Conservation (phyloP, 2,329 filamentous ascomycete genomes). For the Diaporthe sp. region DNA sequence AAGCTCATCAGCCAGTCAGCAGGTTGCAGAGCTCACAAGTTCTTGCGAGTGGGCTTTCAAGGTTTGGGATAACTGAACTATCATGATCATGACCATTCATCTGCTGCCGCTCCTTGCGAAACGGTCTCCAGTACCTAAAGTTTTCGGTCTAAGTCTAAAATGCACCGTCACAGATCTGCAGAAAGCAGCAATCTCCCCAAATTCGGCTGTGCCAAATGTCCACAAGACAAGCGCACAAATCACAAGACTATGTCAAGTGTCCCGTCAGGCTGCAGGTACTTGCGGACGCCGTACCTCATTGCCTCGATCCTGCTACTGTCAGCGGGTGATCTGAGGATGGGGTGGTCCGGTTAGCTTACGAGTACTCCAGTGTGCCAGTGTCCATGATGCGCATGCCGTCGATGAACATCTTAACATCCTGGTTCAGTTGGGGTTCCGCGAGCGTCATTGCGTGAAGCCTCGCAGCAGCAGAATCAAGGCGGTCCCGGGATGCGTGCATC, state of each 20-base stretch:
- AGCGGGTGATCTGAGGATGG: neutral
- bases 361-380: slow-evolving; percentile 47
- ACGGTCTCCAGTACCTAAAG: neutral
- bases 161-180: neutral
- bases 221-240: slow-evolving; percentile 3
- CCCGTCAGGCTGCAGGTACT: slow-evolving; percentile 45
- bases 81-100: neutral
- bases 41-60: neutral
- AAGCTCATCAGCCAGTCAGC: neutral
- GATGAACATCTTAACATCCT: slow-evolving; percentile 40
- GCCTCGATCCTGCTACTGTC: slow-evolving; percentile 44
- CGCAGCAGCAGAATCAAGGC: slow-evolving; percentile 28
- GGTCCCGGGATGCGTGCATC: slow-evolving; percentile 33
- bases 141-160: neutral
- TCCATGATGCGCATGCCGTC: slow-evolving; percentile 45
- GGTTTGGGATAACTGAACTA: neutral
- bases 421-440: slow-evolving; percentile 32
- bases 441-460: slow-evolving; percentile 27
- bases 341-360: slow-evolving; percentile 39
- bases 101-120: neutral
- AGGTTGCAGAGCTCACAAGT: neutral
- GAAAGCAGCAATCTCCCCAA: neutral
- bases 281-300: slow-evolving; percentile 45
- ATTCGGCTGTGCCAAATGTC: neutral
- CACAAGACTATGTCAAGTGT: slow-evolving; percentile 46